These are phyloP conservation scores for Shiraia bambusicola DNA, from an alignment of 2,329 filamentous ascomycete genomes.

Conservation along the genomic window DNA sequence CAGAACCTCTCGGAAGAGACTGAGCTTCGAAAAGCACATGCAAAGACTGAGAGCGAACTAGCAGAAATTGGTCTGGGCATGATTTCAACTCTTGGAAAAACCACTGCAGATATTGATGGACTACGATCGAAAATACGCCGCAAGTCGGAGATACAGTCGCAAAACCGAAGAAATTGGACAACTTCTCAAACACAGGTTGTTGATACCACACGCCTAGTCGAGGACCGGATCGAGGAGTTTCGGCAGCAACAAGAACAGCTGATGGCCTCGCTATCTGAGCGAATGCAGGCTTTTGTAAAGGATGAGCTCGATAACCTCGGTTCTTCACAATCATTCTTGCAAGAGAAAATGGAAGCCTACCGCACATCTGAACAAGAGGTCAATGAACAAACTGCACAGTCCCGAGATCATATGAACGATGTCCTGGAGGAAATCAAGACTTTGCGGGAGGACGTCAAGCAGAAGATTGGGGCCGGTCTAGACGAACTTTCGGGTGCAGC, in stretches of 20 bases:
- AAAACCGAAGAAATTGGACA: slow-evolving; percentile 79
- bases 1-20: slow-evolving; percentile 78
- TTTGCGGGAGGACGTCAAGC: slow-evolving; percentile 85
- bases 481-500: slow-evolving; percentile 80
- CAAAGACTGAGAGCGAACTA: slow-evolving; percentile 79
- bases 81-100: slow-evolving; percentile 73
- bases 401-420: slow-evolving; percentile 84
- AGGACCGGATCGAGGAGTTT: slow-evolving; percentile 72
- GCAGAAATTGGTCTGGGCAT: slow-evolving; percentile 72
- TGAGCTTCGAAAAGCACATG: slow-evolving; percentile 76
- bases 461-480: slow-evolving; percentile 79
- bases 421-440: slow-evolving; percentile 89
- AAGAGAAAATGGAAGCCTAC: slow-evolving; percentile 69
- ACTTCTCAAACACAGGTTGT: slow-evolving; percentile 73
- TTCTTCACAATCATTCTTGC: slow-evolving; percentile 68
- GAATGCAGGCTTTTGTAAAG: slow-evolving; percentile 75
- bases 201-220: slow-evolving; percentile 74
- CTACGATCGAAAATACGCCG: slow-evolving; percentile 84
- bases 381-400: slow-evolving; percentile 65
- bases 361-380: slow-evolving; percentile 68
- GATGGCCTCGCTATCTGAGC: slow-evolving; percentile 65
- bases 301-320: slow-evolving; percentile 73
- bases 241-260: slow-evolving; percentile 71
- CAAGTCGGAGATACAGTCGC: slow-evolving; percentile 76
- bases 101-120: slow-evolving; percentile 76